Evolutionary conservation across 2,329 filamentous ascomycete species (phyloP).

Genomic region (Trichophyton verrucosum): DNA sequence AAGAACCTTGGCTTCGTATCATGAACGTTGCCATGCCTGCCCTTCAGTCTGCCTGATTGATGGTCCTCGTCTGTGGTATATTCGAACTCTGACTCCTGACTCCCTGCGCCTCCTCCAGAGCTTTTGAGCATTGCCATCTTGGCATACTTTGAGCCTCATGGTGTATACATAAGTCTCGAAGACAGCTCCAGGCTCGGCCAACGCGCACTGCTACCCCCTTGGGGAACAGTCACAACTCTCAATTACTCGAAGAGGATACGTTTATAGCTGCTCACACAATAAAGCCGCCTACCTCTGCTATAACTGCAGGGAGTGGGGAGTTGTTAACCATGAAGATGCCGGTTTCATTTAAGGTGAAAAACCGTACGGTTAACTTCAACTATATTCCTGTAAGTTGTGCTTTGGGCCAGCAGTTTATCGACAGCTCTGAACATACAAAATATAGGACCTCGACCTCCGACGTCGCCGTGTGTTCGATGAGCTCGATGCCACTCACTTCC

Average conservation of each 20-base stretch:
- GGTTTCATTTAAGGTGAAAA: conserved; percentile 12
- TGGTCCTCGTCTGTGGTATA: not conserved
- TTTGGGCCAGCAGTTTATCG: not conserved
- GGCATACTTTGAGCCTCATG: not conserved
- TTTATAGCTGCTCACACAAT: not conserved
- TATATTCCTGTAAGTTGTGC: conserved; percentile 12
- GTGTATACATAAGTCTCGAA: not conserved
- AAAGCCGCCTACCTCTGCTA: not conserved
- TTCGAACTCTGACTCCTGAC: not conserved
- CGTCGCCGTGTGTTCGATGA: conserved; percentile 13
- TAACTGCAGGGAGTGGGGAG: not conserved
- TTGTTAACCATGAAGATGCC: conserved; percentile 8
- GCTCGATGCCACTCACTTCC: conserved; percentile 14
- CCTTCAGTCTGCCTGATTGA: not conserved
- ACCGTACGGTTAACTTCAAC: conserved; percentile 13
- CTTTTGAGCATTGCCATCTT: not conserved
- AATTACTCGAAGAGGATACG: not conserved
- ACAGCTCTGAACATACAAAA: not conserved
- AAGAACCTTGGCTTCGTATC: not conserved
- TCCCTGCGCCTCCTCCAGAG: not conserved
- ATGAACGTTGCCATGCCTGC: not conserved
- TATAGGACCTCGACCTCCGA: conserved; percentile 11
- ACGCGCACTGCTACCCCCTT: not conserved
- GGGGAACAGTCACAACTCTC: not conserved
- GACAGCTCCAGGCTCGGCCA: not conserved